Percentiles rank a stretch among this genome's conserved stretches.
Evolutionary conservation across 1,139 yeast genomes (phyloP).

Genomic region (Candida sp.): DNA sequence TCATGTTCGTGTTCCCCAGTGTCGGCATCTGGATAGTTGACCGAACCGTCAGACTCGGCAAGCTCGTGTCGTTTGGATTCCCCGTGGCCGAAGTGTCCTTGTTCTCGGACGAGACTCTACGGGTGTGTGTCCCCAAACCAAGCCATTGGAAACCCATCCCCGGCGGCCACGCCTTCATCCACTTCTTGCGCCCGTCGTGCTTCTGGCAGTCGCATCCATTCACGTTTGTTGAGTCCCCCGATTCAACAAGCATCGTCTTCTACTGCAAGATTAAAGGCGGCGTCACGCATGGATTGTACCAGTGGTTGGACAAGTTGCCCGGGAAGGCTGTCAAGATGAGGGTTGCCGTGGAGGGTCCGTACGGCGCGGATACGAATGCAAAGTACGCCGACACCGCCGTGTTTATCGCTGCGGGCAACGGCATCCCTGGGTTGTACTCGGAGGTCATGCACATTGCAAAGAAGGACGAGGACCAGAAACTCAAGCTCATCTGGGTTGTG

Average conservation of each 20-base stretch:
- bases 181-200: slow-evolving; percentile 39
- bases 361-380: slow-evolving; percentile 39
- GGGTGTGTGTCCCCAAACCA: slow-evolving; percentile 44
- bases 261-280: slow-evolving; percentile 44
- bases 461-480: slow-evolving; percentile 18
- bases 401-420: slow-evolving; percentile 47
- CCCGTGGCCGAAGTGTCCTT: slow-evolving; percentile 53
- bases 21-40: slow-evolving; percentile 50
- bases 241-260: slow-evolving; percentile 27
- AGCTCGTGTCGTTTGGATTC: slow-evolving; percentile 43
- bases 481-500: slow-evolving; percentile 39
- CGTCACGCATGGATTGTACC: slow-evolving; percentile 34
- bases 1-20: slow-evolving; percentile 41
- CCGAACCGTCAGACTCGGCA: slow-evolving; percentile 36
- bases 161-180: slow-evolving; percentile 58
- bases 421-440: slow-evolving; percentile 48
- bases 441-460: slow-evolving; percentile 33
- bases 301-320: slow-evolving; percentile 32
- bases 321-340: slow-evolving; percentile 29
- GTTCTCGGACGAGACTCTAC: slow-evolving; percentile 44
- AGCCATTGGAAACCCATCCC: slow-evolving; percentile 44
- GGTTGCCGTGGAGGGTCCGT: slow-evolving; percentile 48
- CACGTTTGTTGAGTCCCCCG: slow-evolving; percentile 30
- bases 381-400: slow-evolving; percentile 33
- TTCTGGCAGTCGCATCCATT: slow-evolving; percentile 53